A percentile compares a stretch with the other conserved stretches of the same genome.
phyloP scores from a whole-genome alignment of 106 monocot species.

The Platanthera zijinensis region DNA sequence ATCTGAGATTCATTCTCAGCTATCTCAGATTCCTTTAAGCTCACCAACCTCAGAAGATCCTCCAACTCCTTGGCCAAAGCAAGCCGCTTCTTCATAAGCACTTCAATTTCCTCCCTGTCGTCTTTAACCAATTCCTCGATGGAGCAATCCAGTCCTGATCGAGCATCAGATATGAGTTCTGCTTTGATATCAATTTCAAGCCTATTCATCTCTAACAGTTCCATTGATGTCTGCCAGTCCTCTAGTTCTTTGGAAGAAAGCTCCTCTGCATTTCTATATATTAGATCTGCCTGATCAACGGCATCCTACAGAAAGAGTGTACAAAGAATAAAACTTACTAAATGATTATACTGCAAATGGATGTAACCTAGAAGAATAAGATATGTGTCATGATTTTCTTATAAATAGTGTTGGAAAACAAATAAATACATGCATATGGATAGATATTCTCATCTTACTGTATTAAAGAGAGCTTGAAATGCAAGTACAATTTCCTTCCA shows the following conservation, averaged over 20 bases:
- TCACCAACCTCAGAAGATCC: slow-evolving; percentile 57
- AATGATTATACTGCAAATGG: background rate
- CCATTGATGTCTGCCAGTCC: slow-evolving; percentile 65
- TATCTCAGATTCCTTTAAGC: slow-evolving; percentile 79
- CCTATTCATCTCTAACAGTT: slow-evolving; percentile 51
- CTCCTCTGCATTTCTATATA: slow-evolving; percentile 52
- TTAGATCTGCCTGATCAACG: slow-evolving; percentile 46
- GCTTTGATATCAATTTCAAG: slow-evolving; percentile 56
- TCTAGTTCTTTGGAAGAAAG: slow-evolving; percentile 40
- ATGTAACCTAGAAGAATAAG: too few species aligned
- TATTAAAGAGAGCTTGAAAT: too few species aligned
- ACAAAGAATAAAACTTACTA: background rate
- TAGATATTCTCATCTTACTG: too few species aligned
- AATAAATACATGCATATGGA: too few species aligned
- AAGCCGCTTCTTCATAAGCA: slow-evolving; percentile 38
- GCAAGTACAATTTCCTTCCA: too few species aligned
- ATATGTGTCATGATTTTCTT: too few species aligned
- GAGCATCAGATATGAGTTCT: slow-evolving; percentile 53
- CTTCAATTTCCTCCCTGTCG: slow-evolving; percentile 59
- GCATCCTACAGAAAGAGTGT: slow-evolving; percentile 42
- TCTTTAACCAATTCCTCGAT: slow-evolving; percentile 67
- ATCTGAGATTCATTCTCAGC: slow-evolving; percentile 59
- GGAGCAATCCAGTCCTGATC: slow-evolving; percentile 38
- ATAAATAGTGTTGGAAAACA: too few species aligned
- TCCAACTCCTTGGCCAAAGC: slow-evolving; percentile 60